Conservation (phyloP, 139 green algal species). For the Raphidocelis subcapitata region DNA sequence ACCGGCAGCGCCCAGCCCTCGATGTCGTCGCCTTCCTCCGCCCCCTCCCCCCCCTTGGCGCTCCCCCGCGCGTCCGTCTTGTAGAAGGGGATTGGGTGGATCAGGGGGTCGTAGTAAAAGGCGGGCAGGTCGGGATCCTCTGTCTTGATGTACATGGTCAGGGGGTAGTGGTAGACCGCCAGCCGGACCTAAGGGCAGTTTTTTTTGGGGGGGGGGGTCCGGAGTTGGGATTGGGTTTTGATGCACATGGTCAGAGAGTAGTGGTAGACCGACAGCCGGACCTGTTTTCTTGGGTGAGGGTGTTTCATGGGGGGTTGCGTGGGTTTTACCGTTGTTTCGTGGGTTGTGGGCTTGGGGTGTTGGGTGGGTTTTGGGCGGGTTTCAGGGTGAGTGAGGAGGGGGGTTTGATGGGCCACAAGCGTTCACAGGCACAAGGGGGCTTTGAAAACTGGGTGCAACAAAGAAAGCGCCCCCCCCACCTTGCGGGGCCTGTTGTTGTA, state of each 20-base stretch:
- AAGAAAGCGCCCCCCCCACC: constrained; percentile 46
- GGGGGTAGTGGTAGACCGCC: constrained; percentile 89
- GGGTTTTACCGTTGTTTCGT: neutral
- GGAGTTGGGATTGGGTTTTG: neutral
- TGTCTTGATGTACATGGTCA: constrained; percentile 99
- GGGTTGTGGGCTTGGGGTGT: no score
- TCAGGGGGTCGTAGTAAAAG: constrained; percentile 99
- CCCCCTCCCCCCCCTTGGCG: constrained; percentile 11
- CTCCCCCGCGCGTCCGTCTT: constrained; percentile 34
- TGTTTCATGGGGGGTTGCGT: neutral
- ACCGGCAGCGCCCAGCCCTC: constrained; percentile 73
- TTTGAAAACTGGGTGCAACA: no score
- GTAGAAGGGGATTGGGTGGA: constrained; percentile 97
- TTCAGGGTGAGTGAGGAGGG: no score
- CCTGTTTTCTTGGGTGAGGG: no score
- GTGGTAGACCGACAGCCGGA: no score
- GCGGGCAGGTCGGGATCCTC: constrained; percentile 99
- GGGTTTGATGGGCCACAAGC: no score
- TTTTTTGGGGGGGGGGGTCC: no score
- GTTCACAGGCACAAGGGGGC: no score
- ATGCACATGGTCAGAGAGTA: neutral
- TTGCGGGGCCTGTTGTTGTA: constrained; percentile 99
- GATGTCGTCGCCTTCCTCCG: constrained; percentile 81
- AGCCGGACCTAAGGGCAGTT: no score
- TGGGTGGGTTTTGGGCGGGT: no score